Evolutionary conservation across 2,329 filamentous ascomycete species (phyloP), one percentile per base, ranked within the genome.

Genomic region (Fonsecaea monophora): DNA sequence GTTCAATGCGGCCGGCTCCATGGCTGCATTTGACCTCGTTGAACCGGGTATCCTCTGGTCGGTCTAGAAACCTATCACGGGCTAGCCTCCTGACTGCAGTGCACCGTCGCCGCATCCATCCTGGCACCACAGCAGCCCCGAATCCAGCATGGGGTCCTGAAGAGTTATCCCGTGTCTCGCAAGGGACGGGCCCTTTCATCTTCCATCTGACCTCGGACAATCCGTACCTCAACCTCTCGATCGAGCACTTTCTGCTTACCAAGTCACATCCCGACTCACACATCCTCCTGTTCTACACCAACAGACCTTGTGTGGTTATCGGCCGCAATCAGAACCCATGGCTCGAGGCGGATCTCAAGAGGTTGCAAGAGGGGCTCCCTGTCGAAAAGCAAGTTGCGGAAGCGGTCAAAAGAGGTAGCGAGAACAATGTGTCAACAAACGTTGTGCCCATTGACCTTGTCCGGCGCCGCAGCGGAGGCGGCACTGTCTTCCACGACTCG

Each of bases 251-350:
- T 77, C 88, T 99, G 35, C 86, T 98, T 7, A 88, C 92, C 73
- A 87, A 88, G 62, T 89, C 90, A 0, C 86, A 89, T 1, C 82
- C 87, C 6, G 86, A 90, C 67, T 92, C 92, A 12, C 90, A 86
- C 13, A 80, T 98, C 59, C 86, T 98, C 1, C 91, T 98, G 64
- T 86, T 97, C 59, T 99, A 98, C 81, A 86, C 88, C 74, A 98
- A 99, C 80, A 80, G 87, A 42, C 93, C 94, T 0, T 93, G 92
- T 77, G 86, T 99, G 67, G 89, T 99, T 76, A 90, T 99, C 72
- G 95, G 95, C 53, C 89, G 95, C 67, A 99, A 99, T 78, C 95
- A 99, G 81, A 99, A 99, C 77, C 95, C 95, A 62, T 99, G 94
- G 95, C 84, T 92, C 8, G 95, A 99, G 81, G 89, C 92, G 68